Evolutionary conservation across 2,329 filamentous ascomycete species (phyloP).

Genomic region (Penicillium sp.): DNA sequence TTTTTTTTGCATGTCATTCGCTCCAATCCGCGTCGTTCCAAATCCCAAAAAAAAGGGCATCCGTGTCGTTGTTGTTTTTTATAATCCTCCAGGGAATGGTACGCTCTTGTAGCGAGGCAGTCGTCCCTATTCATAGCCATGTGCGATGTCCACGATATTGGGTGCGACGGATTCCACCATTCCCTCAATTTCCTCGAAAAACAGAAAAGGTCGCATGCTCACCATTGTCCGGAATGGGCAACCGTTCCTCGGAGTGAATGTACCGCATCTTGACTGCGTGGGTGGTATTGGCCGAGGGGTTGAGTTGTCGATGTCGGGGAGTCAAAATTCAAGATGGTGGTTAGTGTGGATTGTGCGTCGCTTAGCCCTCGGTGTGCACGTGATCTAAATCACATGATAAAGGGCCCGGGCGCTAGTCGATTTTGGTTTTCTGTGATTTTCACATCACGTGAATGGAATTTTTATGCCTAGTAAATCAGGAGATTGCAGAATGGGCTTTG

Average conservation of each 20-base stretch:
- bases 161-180: constrained; percentile 15
- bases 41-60: neutral
- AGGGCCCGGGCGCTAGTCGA: too few relatives aligned
- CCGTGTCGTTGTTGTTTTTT: neutral
- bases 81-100: neutral
- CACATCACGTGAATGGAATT: too few relatives aligned
- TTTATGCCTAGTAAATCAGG: too few relatives aligned
- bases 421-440: too few relatives aligned
- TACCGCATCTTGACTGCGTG: constrained; percentile 87
- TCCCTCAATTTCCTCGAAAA: constrained; percentile 20
- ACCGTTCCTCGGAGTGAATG: constrained; percentile 96
- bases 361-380: constrained; percentile 35
- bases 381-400: neutral
- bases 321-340: constrained; percentile 40
- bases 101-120: neutral
- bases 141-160: constrained; percentile 1
- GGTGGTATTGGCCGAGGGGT: constrained; percentile 42
- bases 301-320: constrained; percentile 41
- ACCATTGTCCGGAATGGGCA: constrained; percentile 96
- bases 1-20: neutral
- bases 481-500: too few relatives aligned
- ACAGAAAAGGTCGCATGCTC: constrained; percentile 52
- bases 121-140: constrained; percentile 1
- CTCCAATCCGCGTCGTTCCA: neutral
- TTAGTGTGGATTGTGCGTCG: constrained; percentile 47